Base-by-base conservation (phyloP, 768 basidiomycete genomes). In the Candolleomyces efflorescens region DNA sequence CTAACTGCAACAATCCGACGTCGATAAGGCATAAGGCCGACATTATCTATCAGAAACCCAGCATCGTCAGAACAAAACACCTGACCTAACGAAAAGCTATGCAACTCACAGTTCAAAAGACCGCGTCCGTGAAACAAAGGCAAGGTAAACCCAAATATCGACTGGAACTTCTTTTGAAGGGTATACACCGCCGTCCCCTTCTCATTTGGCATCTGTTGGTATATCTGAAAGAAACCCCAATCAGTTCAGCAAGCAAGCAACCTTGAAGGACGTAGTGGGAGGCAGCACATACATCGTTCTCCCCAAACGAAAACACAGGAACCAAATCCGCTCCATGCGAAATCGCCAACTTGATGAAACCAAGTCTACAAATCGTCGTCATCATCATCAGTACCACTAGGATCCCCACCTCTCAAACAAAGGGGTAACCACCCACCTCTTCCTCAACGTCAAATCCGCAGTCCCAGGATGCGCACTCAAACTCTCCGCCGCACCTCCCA, bases 111-210 rank as follows among this genome's bases (percentile, higher is more conserved):
- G 71, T 98, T 99, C 62, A 98, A 79, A 55, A 99, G 71, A 12
- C 96, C 96, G 59, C 97, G 79, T 2, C 97, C 97, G 68, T 97
- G 96, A 73, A 99, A 99, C n/a, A 99, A 74, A 0, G 97, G 96
- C 11, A 99, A 73, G 0, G 96, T 99, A 69, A 98, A 99, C 5
- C 96, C 96, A 64, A 99, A 98, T 44, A 91, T 72, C 51, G 79
- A 83, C 70, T 98, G 94, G 70, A 99, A 98, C 67, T 85, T 86
- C 69, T 92, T 90, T 72, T 99, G 96, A 5, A 97, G 65, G 11
- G 78, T 81, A 72, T 94, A 92, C 23, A 97, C 72, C 17, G 87
- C 87, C 2, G 96, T 97, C 1, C 95, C 96, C 64, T 87, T 89
- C 65, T 94, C 86, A 67, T 98, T 99, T 2, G 94, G 89, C 87